Evolutionary conservation across 108 stramenopile species (phyloP).

Genomic region (Cyclotella cryptica): DNA sequence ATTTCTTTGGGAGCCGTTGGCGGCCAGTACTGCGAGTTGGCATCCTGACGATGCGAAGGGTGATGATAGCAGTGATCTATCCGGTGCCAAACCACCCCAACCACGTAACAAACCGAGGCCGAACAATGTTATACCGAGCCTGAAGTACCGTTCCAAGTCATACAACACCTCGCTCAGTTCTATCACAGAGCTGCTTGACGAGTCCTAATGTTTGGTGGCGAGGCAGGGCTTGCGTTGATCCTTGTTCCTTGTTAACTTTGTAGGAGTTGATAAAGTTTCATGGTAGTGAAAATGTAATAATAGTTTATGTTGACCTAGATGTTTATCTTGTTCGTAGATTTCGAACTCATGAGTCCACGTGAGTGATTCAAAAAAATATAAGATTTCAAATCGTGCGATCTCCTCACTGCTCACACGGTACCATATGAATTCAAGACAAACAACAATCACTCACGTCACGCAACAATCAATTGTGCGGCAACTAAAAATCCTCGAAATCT

Average conservation of each 20-base stretch:
- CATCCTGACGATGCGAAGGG: slow-evolving; percentile 5
- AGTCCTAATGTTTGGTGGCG: neutral
- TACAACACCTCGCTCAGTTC: slow-evolving; percentile 45
- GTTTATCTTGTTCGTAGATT: too few species aligned
- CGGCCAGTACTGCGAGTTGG: slow-evolving; percentile 37
- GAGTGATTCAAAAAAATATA: too few species aligned
- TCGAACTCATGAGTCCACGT: too few species aligned
- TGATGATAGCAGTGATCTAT: neutral
- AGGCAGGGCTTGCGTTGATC: neutral
- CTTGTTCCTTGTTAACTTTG: neutral
- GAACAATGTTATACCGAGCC: slow-evolving; percentile 12
- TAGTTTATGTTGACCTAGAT: too few species aligned
- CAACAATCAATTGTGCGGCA: too few species aligned
- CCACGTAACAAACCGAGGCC: slow-evolving; percentile 23
- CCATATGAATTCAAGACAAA: too few species aligned
- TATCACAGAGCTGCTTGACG: slow-evolving; percentile 35
- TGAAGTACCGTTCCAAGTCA: slow-evolving; percentile 11
- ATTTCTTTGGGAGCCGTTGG: slow-evolving; percentile 80
- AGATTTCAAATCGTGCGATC: too few species aligned
- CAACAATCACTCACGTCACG: too few species aligned
- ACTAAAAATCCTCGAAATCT: too few species aligned
- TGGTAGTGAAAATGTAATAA: too few species aligned
- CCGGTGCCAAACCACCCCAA: slow-evolving; percentile 9
- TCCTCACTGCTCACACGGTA: too few species aligned
- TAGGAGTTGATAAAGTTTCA: too few species aligned